Conservation (phyloP, 2,329 filamentous ascomycete species). For the Trichoderma gracile region DNA sequence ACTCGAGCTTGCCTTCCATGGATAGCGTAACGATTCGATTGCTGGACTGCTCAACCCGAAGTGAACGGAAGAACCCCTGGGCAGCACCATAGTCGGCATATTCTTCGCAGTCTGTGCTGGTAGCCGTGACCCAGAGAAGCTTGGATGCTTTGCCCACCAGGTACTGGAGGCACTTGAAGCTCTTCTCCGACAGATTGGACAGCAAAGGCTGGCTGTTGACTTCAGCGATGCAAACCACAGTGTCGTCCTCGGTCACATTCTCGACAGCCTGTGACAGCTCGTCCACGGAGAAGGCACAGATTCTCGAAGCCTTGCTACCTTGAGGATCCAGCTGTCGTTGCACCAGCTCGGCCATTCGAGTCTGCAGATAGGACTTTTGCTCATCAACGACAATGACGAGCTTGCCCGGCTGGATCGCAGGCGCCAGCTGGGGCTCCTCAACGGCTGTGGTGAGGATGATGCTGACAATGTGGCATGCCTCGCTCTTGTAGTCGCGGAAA, state of each 20-base stretch:
- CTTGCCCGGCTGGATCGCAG: neutral
- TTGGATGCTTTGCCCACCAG: neutral
- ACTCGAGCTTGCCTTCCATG: conserved; percentile 1
- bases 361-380: conserved; percentile 1
- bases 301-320: neutral
- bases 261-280: neutral
- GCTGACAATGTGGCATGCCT: conserved; percentile 4
- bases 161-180: conserved; percentile 7
- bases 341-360: neutral
- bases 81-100: neutral
- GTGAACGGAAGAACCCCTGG: conserved; percentile 1
- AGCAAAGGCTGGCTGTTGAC: neutral
- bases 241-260: neutral
- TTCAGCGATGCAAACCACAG: conserved; percentile 1
- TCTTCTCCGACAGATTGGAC: neutral
- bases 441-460: conserved; percentile 11
- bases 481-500: conserved; percentile 7
- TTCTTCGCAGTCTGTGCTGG: neutral
- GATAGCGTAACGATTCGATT: neutral
- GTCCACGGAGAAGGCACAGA: neutral
- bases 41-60: neutral
- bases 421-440: neutral
- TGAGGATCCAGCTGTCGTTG: neutral
- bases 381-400: conserved; percentile 11
- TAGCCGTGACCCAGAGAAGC: conserved; percentile 1